Conservation (phyloP, 805 yeast genomes). For the Candida tallmaniae region DNA sequence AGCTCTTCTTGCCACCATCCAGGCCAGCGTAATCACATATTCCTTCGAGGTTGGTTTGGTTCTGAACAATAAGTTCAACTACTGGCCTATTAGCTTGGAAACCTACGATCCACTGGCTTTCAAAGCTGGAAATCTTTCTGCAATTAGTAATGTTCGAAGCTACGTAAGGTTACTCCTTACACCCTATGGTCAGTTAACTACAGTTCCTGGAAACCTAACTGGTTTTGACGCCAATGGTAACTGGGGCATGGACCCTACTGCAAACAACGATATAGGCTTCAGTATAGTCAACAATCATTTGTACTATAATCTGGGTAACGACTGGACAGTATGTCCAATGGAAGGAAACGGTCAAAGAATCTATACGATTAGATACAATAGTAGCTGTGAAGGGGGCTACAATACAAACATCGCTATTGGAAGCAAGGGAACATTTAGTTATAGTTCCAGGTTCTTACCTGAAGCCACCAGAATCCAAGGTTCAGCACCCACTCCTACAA, state of each 20-base stretch:
- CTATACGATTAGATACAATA: constrained; percentile 1
- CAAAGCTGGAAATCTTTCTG: constrained; percentile 5
- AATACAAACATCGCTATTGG: not conserved
- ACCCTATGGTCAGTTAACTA: constrained; percentile 3
- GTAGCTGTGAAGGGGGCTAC: constrained; percentile 3
- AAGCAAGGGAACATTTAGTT: not conserved
- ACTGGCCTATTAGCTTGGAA: constrained; percentile 5
- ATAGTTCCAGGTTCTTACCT: not conserved
- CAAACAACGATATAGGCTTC: not conserved
- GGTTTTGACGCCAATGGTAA: constrained; percentile 4
- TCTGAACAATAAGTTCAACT: not conserved
- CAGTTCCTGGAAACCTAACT: not conserved
- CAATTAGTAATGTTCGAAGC: not conserved
- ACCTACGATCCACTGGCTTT: not conserved
- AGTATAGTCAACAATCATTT: constrained; percentile 2
- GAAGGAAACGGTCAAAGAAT: not conserved
- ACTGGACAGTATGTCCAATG: constrained; percentile 6
- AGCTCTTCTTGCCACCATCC: too few relatives aligned
- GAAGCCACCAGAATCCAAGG: too few relatives aligned
- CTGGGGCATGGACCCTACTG: constrained; percentile 2
- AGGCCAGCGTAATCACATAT: too few relatives aligned
- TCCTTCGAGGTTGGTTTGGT: not conserved
- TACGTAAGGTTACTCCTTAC: constrained; percentile 3
- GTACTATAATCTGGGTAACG: not conserved
- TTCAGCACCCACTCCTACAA: too few relatives aligned